phyloP scores from a whole-genome alignment of 2,329 filamentous ascomycete species.

The Grosmannia huntii region DNA sequence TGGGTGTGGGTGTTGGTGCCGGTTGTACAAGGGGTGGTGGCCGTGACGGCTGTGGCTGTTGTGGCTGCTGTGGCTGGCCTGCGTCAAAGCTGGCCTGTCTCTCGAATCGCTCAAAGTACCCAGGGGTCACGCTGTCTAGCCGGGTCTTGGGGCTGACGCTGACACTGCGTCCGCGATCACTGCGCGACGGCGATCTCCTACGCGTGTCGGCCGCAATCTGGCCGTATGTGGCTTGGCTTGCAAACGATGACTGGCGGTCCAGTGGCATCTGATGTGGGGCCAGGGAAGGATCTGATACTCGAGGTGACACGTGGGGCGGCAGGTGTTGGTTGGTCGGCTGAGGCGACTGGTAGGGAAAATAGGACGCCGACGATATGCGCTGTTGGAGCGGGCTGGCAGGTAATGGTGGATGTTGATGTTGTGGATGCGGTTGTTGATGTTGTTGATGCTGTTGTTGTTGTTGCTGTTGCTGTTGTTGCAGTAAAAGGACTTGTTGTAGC shows the following conservation, averaged over 20 bases:
- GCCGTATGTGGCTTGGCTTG: constrained; percentile 26
- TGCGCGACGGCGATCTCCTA: constrained; percentile 38
- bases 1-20: neutral
- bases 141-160: constrained; percentile 72
- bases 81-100: constrained; percentile 16
- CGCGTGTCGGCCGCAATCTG: constrained; percentile 22
- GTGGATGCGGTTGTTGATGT: constrained; percentile 20
- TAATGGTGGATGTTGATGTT: constrained; percentile 10
- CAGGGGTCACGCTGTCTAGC: constrained; percentile 33
- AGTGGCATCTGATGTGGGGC: constrained; percentile 13
- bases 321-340: neutral
- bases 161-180: constrained; percentile 55
- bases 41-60: neutral
- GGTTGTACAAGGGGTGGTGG: neutral
- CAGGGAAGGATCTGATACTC: constrained; percentile 15
- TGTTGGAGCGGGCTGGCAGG: neutral
- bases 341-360: constrained; percentile 16
- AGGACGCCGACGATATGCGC: neutral
- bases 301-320: neutral
- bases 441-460: constrained; percentile 11
- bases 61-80: neutral
- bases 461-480: constrained; percentile 1
- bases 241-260: constrained; percentile 1
- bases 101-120: constrained; percentile 12
- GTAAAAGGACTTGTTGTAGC: neutral